Conservation (phyloP, 2,329 filamentous ascomycete genomes). For the Kalaharituber pfeilii region DNA sequence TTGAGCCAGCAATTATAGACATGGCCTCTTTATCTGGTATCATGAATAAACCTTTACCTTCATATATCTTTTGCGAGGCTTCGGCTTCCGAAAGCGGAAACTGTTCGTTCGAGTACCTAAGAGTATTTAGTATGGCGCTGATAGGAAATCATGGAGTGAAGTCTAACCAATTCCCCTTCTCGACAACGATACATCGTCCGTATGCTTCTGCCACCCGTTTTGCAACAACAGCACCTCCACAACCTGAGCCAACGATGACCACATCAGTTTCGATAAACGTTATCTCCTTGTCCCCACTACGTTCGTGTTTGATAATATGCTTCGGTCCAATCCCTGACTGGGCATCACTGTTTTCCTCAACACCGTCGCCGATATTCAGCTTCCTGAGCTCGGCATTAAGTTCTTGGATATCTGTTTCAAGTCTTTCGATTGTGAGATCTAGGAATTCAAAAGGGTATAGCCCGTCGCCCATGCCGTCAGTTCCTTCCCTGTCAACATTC, state of each 20-base stretch:
- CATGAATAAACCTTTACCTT: constrained; percentile 43
- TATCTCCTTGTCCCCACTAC: background rate
- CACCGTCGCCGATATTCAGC: constrained; percentile 18
- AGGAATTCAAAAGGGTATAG: constrained; percentile 15
- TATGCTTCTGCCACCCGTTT: constrained; percentile 66
- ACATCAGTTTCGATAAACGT: constrained; percentile 53
- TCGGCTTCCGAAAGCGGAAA: constrained; percentile 55
- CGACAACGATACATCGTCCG: constrained; percentile 58
- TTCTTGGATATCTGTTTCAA: constrained; percentile 34
- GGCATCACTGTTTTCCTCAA: constrained; percentile 28
- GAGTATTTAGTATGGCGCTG: background rate
- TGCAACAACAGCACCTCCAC: constrained; percentile 64
- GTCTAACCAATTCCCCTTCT: constrained; percentile 52
- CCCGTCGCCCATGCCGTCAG: constrained; percentile 3
- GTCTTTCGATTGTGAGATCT: constrained; percentile 3
- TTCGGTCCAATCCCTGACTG: constrained; percentile 24
- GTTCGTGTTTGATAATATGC: constrained; percentile 23
- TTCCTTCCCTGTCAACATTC: background rate
- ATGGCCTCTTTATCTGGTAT: constrained; percentile 38
- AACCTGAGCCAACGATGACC: constrained; percentile 72
- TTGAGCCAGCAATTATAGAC: constrained; percentile 49
- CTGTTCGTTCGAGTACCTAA: constrained; percentile 44
- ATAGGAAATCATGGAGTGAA: background rate
- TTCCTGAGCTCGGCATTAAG: constrained; percentile 32
- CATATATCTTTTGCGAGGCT: constrained; percentile 48